Base-by-base conservation (phyloP, 148 eudicot genomes). In the Pouteria glomerata region DNA sequence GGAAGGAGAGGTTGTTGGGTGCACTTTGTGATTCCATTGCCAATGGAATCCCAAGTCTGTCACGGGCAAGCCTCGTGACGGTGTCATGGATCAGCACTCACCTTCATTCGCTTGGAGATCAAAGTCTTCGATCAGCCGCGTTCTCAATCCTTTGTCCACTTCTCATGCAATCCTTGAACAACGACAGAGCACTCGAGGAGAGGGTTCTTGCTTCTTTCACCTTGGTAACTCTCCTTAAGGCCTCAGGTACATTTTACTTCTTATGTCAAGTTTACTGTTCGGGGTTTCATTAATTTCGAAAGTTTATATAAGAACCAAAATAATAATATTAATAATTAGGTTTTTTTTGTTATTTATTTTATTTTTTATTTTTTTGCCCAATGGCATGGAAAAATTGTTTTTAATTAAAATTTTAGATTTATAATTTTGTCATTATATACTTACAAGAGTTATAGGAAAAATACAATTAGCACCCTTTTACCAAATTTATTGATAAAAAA, bases 51-150 rank as follows among this genome's bases (percentile, higher is more conserved):
- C 86, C 86, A 3, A 69, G 80, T 66, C 66, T 85, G 24, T 78
- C 82, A 35, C 81, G 82, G 39, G 86, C 88, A 35, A 82, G 86
- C 80, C 68, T 82, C 4, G 84, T 85, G 16, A 82, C 88, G 1
- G 66, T 82, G 57, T 72, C 82, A 44, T 85, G 88, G 88, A 78
- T 78, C 47, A 77, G 82, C 75, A 77, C 41, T 26, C 35, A 41
- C 71, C 68, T 85, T 59, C 76, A 76, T 66, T 72, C 72, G 5
- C 10, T 78, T 19, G 82, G 63, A 4, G 86, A 85, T 56, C 44
- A 72, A 70, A 58, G 68, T 19, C 74, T 80, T 56, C 78, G 63
- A 16, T 53, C 62, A 12, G 45, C 34, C n/a, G 82, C 76, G 27
- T 77, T 78, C 73, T 77, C 84, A 10, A n/a, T 73, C 44, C 59